Conservation (phyloP, 768 basidiomycete species). For the Aureoboletus auriporus region DNA sequence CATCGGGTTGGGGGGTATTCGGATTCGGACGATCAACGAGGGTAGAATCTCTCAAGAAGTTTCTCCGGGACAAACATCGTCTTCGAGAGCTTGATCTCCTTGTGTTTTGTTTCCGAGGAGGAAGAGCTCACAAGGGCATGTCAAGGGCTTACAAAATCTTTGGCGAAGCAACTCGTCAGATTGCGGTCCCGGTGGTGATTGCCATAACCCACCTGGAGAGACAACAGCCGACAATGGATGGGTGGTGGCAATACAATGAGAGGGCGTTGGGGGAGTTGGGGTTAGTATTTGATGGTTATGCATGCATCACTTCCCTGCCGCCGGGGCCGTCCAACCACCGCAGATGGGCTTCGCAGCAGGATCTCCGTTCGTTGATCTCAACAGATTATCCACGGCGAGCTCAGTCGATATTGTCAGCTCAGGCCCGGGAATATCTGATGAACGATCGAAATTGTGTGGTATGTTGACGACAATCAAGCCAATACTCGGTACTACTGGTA, state of each 20-base stretch:
- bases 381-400: conserved; percentile 2
- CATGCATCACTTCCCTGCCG: conserved; percentile 23
- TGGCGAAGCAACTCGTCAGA: conserved; percentile 28
- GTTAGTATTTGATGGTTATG: conserved; percentile 28
- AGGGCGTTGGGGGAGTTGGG: conserved; percentile 10
- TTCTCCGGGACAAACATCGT: conserved; percentile 30
- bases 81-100: conserved; percentile 18
- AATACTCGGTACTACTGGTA: not conserved
- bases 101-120: conserved; percentile 19
- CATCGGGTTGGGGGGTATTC: conserved; percentile 7
- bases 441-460: conserved; percentile 12
- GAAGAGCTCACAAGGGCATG: conserved; percentile 14
- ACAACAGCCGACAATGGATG: conserved; percentile 26
- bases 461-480: conserved; percentile 9
- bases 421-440: conserved; percentile 4
- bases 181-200: conserved; percentile 34
- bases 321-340: conserved; percentile 7
- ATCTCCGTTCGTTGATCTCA: conserved; percentile 12
- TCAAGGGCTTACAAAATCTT: conserved; percentile 21
- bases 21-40: conserved; percentile 7
- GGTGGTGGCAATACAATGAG: conserved; percentile 31
- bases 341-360: conserved; percentile 14
- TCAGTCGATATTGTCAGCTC: not conserved
- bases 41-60: conserved; percentile 15
- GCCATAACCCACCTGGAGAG: conserved; percentile 37